phyloP scores from a whole-genome alignment of 2,329 filamentous ascomycete genomes.

The Rachicladosporium sp. region DNA sequence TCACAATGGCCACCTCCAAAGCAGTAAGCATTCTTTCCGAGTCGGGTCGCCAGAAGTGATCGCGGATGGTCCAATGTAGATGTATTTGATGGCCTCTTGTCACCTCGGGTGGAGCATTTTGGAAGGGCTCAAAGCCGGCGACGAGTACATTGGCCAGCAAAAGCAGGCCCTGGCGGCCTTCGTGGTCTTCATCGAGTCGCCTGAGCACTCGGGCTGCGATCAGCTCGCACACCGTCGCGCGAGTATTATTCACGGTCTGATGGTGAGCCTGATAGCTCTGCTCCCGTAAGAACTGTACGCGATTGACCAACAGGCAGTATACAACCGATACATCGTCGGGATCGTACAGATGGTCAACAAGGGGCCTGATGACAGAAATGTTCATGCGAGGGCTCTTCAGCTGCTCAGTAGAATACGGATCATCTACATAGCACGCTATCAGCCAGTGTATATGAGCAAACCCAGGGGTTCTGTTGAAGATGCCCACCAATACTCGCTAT shows the following conservation, averaged over 20 bases:
- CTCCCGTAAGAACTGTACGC: slow-evolving; percentile 66
- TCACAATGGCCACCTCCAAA: slow-evolving; percentile 71
- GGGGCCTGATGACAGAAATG: slow-evolving; percentile 61
- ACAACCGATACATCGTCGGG: slow-evolving; percentile 71
- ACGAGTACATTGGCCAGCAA: slow-evolving; percentile 68
- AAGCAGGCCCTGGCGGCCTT: slow-evolving; percentile 57
- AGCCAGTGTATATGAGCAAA: background rate
- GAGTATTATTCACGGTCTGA: slow-evolving; percentile 68
- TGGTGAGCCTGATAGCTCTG: slow-evolving; percentile 64
- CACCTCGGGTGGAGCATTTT: slow-evolving; percentile 62
- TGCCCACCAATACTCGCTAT: slow-evolving; percentile 34
- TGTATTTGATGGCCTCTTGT: slow-evolving; percentile 42
- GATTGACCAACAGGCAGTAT: slow-evolving; percentile 73
- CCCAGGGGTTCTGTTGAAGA: slow-evolving; percentile 6
- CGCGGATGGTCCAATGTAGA: slow-evolving; percentile 32
- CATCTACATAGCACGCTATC: slow-evolving; percentile 31
- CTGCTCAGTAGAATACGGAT: slow-evolving; percentile 61
- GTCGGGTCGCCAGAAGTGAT: slow-evolving; percentile 29
- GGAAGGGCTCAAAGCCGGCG: slow-evolving; percentile 74
- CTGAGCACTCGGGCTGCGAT: slow-evolving; percentile 67
- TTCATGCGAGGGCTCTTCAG: slow-evolving; percentile 73
- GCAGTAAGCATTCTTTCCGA: slow-evolving; percentile 56
- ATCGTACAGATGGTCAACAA: slow-evolving; percentile 75
- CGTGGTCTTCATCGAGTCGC: slow-evolving; percentile 66
- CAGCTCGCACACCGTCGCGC: slow-evolving; percentile 67